Conservation (phyloP, 768 basidiomycete species). For the Pleurotus ostreatus region DNA sequence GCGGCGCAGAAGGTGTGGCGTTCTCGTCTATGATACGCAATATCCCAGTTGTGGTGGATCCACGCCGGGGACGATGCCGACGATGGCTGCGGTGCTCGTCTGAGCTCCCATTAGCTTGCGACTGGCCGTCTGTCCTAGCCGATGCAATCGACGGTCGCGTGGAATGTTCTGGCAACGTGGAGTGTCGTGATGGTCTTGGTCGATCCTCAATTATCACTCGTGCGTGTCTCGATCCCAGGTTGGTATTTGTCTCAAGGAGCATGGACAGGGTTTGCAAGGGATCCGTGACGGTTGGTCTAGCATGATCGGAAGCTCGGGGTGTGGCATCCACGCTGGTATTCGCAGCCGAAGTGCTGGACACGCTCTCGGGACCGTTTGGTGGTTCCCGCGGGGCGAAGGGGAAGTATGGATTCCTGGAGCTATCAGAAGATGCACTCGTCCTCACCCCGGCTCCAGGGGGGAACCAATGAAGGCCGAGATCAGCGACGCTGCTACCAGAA, state of each 20-base stretch:
- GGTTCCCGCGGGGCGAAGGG: background rate
- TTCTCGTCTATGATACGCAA: background rate
- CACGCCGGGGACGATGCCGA: conserved; percentile 1
- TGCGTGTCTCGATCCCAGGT: conserved; percentile 3
- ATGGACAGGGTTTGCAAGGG: conserved; percentile 5
- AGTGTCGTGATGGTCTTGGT: conserved; percentile 1
- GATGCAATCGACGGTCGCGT: background rate
- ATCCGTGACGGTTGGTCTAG: background rate
- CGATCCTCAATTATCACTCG: conserved; percentile 7
- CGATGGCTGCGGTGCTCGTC: background rate
- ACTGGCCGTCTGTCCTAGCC: background rate
- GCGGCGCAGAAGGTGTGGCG: background rate
- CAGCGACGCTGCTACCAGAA: conserved; percentile 4
- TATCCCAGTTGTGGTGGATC: background rate
- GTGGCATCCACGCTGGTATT: conserved; percentile 3
- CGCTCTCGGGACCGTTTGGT: background rate
- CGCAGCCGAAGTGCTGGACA: background rate
- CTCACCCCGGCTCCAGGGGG: conserved; percentile 1
- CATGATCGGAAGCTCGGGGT: conserved; percentile 5
- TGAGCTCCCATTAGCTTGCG: background rate
- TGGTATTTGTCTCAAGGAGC: conserved; percentile 5
- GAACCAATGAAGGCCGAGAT: conserved; percentile 1
- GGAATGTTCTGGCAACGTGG: background rate
- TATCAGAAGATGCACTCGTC: background rate
- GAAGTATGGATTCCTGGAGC: background rate